Evolutionary conservation across 257 asterid species (phyloP).

Genomic region (Gynochthodes officinalis): DNA sequence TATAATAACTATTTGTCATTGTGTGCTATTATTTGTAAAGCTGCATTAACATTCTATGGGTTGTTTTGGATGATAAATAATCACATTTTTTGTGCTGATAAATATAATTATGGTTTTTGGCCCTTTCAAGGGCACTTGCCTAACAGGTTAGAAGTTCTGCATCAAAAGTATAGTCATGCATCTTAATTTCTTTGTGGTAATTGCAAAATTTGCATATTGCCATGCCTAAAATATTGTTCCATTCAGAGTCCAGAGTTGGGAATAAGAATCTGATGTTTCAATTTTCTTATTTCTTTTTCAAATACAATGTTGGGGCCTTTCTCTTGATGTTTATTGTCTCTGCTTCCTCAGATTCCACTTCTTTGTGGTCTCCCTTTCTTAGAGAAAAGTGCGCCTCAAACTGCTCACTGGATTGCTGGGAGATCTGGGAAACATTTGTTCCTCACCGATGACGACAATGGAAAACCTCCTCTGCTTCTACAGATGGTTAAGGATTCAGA

Average conservation of each 20-base stretch:
- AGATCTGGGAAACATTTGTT: conserved; percentile 93
- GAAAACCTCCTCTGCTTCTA: conserved; percentile 76
- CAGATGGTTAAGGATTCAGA: conserved; percentile 76
- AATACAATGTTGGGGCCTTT: background rate
- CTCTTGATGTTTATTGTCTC: background rate
- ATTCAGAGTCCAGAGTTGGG: background rate
- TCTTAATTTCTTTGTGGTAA: background rate
- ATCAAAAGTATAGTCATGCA: background rate
- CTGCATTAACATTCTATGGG: background rate
- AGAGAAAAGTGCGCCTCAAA: conserved; percentile 76
- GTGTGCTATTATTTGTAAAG: background rate
- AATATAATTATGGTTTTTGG: background rate
- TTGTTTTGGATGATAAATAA: background rate
- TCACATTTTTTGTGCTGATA: background rate
- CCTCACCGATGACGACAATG: conserved; percentile 73
- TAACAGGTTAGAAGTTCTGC: background rate
- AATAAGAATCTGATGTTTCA: background rate
- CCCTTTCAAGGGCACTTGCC: background rate
- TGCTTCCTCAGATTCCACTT: conserved; percentile 62
- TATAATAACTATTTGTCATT: background rate
- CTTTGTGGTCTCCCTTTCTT: conserved; percentile 85
- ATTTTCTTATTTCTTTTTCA: no score
- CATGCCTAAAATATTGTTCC: background rate
- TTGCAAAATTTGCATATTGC: background rate
- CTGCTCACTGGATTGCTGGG: conserved; percentile 86